These are phyloP conservation scores for Nicotiana benthamiana DNA, from an alignment of 257 asterid genomes.

Conservation along the genomic window DNA sequence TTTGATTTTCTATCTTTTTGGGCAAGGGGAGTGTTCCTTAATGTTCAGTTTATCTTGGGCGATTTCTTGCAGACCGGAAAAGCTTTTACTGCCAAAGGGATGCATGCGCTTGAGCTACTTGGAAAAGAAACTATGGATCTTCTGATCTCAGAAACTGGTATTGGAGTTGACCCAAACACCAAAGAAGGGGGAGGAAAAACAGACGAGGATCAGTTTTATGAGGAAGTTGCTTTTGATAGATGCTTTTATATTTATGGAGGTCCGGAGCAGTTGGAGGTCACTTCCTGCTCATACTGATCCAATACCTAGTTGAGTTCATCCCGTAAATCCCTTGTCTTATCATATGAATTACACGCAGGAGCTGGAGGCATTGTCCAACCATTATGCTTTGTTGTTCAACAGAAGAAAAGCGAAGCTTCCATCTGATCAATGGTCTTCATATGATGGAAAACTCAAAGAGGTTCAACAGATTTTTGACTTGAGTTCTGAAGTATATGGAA, in stretches of 20 bases:
- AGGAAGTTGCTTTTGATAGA: conserved; percentile 83
- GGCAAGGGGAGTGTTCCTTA: background rate
- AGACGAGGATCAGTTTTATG: conserved; percentile 69
- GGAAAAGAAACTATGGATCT: conserved; percentile 97
- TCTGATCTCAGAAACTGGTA: conserved; percentile 79
- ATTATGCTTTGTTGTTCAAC: conserved; percentile 71
- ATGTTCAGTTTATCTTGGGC: conserved; percentile 10
- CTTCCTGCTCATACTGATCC: conserved; percentile 7
- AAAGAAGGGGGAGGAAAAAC: conserved; percentile 35
- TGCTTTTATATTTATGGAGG: conserved; percentile 99
- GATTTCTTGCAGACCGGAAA: conserved; percentile 61
- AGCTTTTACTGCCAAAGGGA: conserved; percentile 79
- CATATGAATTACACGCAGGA: conserved; percentile 42
- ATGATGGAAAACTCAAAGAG: conserved; percentile 85
- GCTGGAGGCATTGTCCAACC: conserved; percentile 90
- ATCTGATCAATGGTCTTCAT: conserved; percentile 57
- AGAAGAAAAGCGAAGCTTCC: conserved; percentile 83
- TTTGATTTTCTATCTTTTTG: background rate
- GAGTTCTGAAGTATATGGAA: conserved; percentile 59
- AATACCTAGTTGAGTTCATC: background rate
- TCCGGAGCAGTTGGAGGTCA: conserved; percentile 97
- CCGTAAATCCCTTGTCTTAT: background rate
- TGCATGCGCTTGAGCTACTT: conserved; percentile 89
- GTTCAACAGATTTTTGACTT: conserved; percentile 68
- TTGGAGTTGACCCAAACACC: conserved; percentile 39